Conservation (phyloP, 176 grass and related monocot species). For the Thinopyrum elongatum region DNA sequence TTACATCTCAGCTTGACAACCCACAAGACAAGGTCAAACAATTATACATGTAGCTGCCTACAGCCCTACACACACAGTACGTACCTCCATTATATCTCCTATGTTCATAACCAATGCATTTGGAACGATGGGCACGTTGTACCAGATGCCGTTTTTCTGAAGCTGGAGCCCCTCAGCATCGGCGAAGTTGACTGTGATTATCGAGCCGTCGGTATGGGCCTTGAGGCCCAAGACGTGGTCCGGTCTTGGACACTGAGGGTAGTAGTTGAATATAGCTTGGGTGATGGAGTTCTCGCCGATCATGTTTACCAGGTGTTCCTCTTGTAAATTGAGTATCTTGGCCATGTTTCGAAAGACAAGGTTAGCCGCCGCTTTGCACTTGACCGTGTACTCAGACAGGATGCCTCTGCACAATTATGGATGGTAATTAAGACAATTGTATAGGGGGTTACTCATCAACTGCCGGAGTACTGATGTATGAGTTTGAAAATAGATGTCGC, state of each 20-base stretch:
- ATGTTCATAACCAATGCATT: conserved; percentile 40
- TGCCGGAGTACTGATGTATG: no score
- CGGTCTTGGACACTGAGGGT: conserved; percentile 41
- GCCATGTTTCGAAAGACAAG: conserved; percentile 12
- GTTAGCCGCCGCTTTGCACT: conserved; percentile 5
- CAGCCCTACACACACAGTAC: no score
- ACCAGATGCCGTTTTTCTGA: conserved; percentile 29
- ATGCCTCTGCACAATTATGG: neutral
- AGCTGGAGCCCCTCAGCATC: conserved; percentile 52
- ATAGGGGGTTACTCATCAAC: neutral
- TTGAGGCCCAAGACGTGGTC: conserved; percentile 47
- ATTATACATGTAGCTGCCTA: neutral
- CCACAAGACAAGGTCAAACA: neutral
- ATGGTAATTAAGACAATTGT: neutral
- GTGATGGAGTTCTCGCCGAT: conserved; percentile 17
- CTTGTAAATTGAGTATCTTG: conserved; percentile 14
- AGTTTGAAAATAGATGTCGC: neutral
- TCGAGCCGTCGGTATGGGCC: conserved; percentile 43
- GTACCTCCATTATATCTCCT: conserved; percentile 55
- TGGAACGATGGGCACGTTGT: conserved; percentile 34
- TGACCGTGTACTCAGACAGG: conserved; percentile 39
- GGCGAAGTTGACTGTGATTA: conserved; percentile 37
- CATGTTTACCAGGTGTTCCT: conserved; percentile 16
- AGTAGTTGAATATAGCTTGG: conserved; percentile 41
- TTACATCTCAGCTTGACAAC: neutral